phyloP scores from a whole-genome alignment of 1,284 basidiomycete genomes.

The Thelephora terrestris region DNA sequence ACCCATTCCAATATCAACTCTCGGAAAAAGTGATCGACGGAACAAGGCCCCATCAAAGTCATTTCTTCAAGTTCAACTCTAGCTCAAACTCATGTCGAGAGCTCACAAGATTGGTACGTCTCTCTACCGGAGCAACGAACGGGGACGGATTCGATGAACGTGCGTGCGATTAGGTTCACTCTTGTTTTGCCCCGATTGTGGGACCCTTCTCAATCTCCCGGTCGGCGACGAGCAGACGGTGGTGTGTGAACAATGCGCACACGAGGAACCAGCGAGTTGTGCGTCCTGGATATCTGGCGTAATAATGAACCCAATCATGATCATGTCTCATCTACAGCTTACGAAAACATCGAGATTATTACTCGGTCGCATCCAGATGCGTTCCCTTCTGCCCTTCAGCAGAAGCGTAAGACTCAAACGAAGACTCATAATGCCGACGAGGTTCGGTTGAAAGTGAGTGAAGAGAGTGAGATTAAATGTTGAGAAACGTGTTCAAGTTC shows the following conservation, averaged over 20 bases:
- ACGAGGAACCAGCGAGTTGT: conserved; percentile 84
- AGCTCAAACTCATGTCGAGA: not conserved
- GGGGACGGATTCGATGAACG: not conserved
- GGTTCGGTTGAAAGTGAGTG: conserved; percentile 57
- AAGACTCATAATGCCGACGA: conserved; percentile 71
- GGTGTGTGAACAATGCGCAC: conserved; percentile 81
- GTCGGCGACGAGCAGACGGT: conserved; percentile 70
- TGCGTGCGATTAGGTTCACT: conserved; percentile 55
- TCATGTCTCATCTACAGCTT: conserved; percentile 44
- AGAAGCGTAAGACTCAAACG: conserved; percentile 88
- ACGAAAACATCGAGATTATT: conserved; percentile 85
- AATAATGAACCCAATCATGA: conserved; percentile 23
- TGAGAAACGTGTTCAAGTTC: not conserved
- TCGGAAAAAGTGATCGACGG: too few species aligned
- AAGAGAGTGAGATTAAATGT: not conserved
- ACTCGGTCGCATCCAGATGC: conserved; percentile 90
- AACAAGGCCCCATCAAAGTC: too few species aligned
- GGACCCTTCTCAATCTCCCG: conserved; percentile 82
- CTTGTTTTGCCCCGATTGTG: conserved; percentile 90
- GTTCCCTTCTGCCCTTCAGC: conserved; percentile 83
- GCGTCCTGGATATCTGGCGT: not conserved
- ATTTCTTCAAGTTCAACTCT: too few species aligned
- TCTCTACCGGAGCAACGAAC: not conserved
- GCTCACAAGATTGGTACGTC: conserved; percentile 25
- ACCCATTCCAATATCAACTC: too few species aligned